These are phyloP conservation scores for Podila clonocystis DNA, from an alignment of 192 early-diverging fungal species.

Conservation along the genomic window DNA sequence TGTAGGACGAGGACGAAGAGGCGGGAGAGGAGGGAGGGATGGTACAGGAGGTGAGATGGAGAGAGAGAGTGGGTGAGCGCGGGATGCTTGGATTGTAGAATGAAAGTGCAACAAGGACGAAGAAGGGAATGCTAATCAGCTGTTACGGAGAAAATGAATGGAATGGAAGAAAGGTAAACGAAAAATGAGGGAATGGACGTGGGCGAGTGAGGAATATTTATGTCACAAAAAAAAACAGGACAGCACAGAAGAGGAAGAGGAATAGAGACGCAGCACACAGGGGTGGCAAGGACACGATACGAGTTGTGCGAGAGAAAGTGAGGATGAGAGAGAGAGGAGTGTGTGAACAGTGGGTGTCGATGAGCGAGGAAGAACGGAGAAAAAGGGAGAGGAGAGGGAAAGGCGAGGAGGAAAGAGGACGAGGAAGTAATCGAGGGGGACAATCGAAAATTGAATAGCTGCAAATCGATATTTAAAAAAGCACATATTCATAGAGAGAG, in stretches of 20 bases:
- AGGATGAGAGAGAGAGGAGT: background rate
- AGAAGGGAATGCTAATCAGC: slow-evolving; percentile 2
- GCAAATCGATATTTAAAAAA: too few species aligned
- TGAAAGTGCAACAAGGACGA: background rate
- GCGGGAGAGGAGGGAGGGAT: background rate
- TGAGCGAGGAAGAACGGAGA: background rate
- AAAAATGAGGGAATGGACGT: background rate
- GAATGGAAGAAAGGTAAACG: background rate
- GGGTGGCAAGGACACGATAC: too few species aligned
- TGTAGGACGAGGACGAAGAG: background rate
- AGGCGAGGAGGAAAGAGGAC: background rate
- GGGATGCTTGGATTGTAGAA: too few species aligned
- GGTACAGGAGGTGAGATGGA: background rate
- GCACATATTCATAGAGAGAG: too few species aligned
- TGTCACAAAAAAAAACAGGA: background rate
- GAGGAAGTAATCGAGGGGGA: background rate
- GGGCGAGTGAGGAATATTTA: background rate
- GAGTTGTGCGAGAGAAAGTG: background rate
- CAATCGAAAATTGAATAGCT: background rate
- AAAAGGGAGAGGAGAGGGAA: background rate
- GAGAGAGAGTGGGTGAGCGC: background rate
- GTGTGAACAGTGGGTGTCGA: too few species aligned
- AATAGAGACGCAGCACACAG: too few species aligned
- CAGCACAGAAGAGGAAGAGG: too few species aligned
- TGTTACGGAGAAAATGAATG: background rate